phyloP scores from a whole-genome alignment of 2,329 filamentous ascomycete species.

The Clonostachys rhizophaga region DNA sequence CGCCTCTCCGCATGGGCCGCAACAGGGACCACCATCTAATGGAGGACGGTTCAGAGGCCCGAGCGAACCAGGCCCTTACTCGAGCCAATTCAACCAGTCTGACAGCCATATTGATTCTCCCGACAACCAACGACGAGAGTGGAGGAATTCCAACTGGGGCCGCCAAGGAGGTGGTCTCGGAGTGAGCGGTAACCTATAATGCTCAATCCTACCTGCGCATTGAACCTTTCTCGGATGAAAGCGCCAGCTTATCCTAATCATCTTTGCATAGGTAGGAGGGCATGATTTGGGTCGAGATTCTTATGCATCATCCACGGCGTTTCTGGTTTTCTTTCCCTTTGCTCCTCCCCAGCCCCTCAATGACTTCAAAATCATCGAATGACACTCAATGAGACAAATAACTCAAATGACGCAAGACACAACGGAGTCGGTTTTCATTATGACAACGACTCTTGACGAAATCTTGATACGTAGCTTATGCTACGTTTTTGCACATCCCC shows the following conservation, averaged over 20 bases:
- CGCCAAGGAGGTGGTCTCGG: conserved; percentile 45
- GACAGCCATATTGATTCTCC: conserved; percentile 33
- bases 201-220: neutral
- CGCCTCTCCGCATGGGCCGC: conserved; percentile 13
- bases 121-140: conserved; percentile 43
- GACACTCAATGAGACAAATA: neutral
- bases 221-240: neutral
- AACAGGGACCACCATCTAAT: conserved; percentile 13
- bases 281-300: conserved; percentile 12
- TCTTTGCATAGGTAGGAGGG: neutral
- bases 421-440: conserved; percentile 4
- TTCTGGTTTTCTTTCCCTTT: conserved; percentile 13
- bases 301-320: conserved; percentile 32
- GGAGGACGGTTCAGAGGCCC: conserved; percentile 38
- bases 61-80: conserved; percentile 3
- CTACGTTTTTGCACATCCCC: neutral
- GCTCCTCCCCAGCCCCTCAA: too few relatives aligned
- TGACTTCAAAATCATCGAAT: neutral
- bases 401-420: conserved; percentile 2
- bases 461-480: neutral
- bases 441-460: neutral
- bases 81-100: conserved; percentile 33
- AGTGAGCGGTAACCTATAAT: conserved; percentile 37
- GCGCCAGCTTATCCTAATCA: neutral
- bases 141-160: conserved; percentile 52